Conservation (phyloP, 1,139 yeast genomes). For the Saccharomyces pastorianus region DNA sequence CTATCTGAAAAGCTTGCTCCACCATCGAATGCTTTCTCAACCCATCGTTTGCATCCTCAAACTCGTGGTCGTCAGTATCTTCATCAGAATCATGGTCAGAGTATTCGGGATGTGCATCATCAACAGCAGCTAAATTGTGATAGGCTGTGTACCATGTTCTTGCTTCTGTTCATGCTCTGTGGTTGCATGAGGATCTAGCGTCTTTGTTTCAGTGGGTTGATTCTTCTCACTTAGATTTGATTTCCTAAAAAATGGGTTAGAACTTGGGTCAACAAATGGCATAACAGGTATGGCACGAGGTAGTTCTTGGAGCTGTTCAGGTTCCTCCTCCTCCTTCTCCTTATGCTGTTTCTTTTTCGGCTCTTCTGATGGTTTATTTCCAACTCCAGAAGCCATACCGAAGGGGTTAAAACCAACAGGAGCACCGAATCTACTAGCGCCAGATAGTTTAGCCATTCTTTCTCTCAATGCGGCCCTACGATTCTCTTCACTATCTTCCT, state of each 20-base stretch:
- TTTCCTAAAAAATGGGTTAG: conserved; percentile 15
- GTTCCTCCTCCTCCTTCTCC: conserved; percentile 21
- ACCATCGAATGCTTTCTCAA: neutral
- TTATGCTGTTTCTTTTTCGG: conserved; percentile 12
- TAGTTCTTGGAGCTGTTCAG: conserved; percentile 15
- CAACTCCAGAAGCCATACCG: conserved; percentile 35
- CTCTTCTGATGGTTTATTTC: neutral
- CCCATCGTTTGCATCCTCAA: neutral
- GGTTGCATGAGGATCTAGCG: conserved; percentile 8
- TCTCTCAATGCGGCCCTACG: conserved; percentile 75
- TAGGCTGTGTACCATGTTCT: neutral
- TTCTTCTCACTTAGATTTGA: neutral
- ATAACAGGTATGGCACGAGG: conserved; percentile 43
- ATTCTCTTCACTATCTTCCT: conserved; percentile 68
- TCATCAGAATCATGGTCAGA: neutral
- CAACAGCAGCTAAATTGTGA: neutral
- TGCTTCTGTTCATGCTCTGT: conserved; percentile 4
- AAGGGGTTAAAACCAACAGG: conserved; percentile 59
- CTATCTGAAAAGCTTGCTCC: neutral
- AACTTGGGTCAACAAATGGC: conserved; percentile 39
- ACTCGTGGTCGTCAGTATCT: neutral
- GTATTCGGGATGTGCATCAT: neutral
- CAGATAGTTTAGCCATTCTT: conserved; percentile 93
- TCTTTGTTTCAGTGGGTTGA: conserved; percentile 7
- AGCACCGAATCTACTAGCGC: conserved; percentile 73